These are phyloP conservation scores for Podospora pseudocomata DNA, from an alignment of 495 filamentous ascomycete genomes.

Conservation along the genomic window DNA sequence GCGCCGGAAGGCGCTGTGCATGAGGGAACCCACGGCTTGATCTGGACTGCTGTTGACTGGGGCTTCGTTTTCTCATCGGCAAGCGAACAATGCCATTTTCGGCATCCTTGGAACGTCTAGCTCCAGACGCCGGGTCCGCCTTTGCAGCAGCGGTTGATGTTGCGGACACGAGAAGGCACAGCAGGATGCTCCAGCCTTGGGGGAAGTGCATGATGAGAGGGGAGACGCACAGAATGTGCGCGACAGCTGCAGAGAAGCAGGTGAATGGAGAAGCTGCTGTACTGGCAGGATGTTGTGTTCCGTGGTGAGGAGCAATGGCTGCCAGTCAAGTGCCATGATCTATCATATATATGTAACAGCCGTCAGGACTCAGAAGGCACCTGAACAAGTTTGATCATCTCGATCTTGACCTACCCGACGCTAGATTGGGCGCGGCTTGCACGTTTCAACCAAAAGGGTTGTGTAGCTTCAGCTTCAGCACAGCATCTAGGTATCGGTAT, in stretches of 20 bases:
- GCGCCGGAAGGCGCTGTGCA: not conserved
- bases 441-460: not conserved
- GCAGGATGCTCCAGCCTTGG: conserved; percentile 1
- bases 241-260: not conserved
- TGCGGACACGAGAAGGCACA: not conserved
- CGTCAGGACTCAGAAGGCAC: not conserved
- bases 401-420: not conserved
- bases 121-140: not conserved
- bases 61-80: conserved; percentile 2
- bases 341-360: not conserved
- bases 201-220: not conserved
- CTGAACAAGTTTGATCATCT: not conserved
- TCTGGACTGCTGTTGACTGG: not conserved
- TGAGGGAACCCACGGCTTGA: not conserved
- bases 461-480: not conserved
- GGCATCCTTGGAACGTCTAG: not conserved
- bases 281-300: not conserved
- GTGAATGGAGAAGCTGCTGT: not conserved
- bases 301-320: not conserved
- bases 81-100: conserved; percentile 2
- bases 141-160: not conserved
- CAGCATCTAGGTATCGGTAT: not conserved
- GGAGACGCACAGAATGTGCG: not conserved
- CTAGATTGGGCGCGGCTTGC: not conserved
- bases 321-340: not conserved